Conservation (phyloP, 2,329 filamentous ascomycete species). For the Cytospora chrysosperma region DNA sequence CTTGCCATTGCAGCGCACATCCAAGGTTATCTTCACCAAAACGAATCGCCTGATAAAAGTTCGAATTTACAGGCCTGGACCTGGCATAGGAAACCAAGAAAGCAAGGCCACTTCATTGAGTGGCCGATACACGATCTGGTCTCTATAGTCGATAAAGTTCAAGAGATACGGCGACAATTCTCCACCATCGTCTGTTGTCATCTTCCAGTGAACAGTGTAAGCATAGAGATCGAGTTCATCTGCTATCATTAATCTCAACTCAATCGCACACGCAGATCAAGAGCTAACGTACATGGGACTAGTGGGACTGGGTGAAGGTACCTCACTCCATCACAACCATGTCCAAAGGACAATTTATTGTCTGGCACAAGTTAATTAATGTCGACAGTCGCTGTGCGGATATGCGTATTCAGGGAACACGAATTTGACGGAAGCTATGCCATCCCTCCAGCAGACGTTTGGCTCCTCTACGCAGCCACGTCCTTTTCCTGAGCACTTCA, state of each 20-base stretch:
- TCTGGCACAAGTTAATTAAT: too few relatives aligned
- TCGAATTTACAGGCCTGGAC: background rate
- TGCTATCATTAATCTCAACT: too few relatives aligned
- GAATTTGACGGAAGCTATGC: background rate
- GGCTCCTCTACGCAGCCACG: background rate
- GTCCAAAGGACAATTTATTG: background rate
- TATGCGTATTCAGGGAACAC: background rate
- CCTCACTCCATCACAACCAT: too few relatives aligned
- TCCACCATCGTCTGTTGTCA: background rate
- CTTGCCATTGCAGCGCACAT: background rate
- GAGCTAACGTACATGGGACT: background rate
- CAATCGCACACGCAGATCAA: background rate
- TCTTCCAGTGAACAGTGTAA: conserved; percentile 1
- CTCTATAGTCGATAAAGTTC: too few relatives aligned
- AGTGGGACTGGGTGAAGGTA: conserved; percentile 7
- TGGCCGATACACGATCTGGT: too few relatives aligned
- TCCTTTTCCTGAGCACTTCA: background rate
- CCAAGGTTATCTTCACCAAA: background rate
- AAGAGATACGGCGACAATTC: too few relatives aligned
- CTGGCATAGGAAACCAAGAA: background rate
- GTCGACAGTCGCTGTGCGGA: background rate
- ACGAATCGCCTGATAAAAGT: background rate
- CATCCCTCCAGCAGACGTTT: background rate
- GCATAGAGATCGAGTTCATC: background rate
- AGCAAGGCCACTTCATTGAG: background rate